These are phyloP conservation scores for Funneliformis geosporum DNA, from an alignment of 192 early-diverging fungal species.

Conservation along the genomic window DNA sequence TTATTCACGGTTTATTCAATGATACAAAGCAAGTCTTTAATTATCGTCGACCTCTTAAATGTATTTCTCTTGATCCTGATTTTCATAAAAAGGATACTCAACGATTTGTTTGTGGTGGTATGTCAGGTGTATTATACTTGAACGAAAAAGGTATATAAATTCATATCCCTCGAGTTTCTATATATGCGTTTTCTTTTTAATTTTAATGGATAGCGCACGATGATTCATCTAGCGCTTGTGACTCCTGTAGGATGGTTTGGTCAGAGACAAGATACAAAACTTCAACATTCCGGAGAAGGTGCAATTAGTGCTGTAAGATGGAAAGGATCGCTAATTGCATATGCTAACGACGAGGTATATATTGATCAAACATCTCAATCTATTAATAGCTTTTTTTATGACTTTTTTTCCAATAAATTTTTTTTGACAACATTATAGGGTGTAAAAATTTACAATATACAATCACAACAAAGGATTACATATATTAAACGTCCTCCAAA, in stretches of 20 bases:
- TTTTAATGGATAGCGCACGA: not conserved
- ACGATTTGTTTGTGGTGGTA: constrained; percentile 89
- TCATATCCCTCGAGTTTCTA: not conserved
- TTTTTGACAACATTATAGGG: constrained; percentile 41
- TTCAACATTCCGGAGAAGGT: constrained; percentile 84
- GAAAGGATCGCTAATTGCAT: constrained; percentile 83
- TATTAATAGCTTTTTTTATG: not conserved
- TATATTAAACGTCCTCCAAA: constrained; percentile 78
- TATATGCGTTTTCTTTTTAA: not conserved
- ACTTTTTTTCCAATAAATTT: not conserved
- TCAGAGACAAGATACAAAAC: constrained; percentile 64
- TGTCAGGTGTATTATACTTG: constrained; percentile 83
- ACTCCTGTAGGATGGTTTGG: constrained; percentile 77
- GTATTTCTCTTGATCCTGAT: constrained; percentile 87
- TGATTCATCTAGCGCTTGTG: not conserved
- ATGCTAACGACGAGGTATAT: constrained; percentile 80
- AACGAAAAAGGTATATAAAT: constrained; percentile 69
- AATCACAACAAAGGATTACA: constrained; percentile 71
- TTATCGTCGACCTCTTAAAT: constrained; percentile 86
- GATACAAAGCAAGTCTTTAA: constrained; percentile 70
- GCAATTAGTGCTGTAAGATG: constrained; percentile 87
- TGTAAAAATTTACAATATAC: constrained; percentile 82
- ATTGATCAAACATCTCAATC: not conserved
- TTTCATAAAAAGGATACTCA: constrained; percentile 74
- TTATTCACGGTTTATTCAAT: constrained; percentile 81